Evolutionary conservation across 805 yeast species (phyloP).

Genomic region (Teunomyces aglyptinius): DNA sequence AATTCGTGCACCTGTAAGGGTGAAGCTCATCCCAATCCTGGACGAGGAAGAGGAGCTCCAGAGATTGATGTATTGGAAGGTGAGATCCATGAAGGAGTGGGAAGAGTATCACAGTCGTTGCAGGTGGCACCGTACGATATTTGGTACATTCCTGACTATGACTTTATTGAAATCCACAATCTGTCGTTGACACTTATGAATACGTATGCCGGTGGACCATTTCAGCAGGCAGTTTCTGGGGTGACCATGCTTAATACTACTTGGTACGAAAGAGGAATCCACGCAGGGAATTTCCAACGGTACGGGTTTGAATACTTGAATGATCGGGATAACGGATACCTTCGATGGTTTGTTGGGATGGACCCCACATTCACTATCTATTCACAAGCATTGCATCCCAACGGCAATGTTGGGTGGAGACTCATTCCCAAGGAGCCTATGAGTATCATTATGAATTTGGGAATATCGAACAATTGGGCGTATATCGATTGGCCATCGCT

Average conservation of each 20-base stretch:
- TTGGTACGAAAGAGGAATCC: conserved; percentile 76
- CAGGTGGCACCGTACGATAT: conserved; percentile 94
- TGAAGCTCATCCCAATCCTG: conserved; percentile 83
- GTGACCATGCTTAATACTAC: conserved; percentile 71
- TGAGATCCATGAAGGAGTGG: conserved; percentile 55
- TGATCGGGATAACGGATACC: conserved; percentile 67
- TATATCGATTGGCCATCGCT: conserved; percentile 50
- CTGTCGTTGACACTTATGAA: conserved; percentile 73
- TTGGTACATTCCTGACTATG: conserved; percentile 91
- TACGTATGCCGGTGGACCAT: conserved; percentile 88
- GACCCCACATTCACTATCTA: conserved; percentile 72
- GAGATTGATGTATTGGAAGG: conserved; percentile 93
- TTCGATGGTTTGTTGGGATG: conserved; percentile 85
- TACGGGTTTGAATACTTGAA: conserved; percentile 78
- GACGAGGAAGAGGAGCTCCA: conserved; percentile 94
- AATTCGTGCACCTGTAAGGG: conserved; percentile 76
- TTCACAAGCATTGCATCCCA: conserved; percentile 77
- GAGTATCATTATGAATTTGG: conserved; percentile 45
- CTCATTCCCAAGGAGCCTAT: conserved; percentile 86
- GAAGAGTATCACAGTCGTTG: conserved; percentile 86
- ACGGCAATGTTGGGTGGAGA: conserved; percentile 88
- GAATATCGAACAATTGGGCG: conserved; percentile 42
- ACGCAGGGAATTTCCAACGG: conserved; percentile 57
- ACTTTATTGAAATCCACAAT: conserved; percentile 73
- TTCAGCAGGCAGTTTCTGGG: conserved; percentile 89